A percentile compares a stretch with the other conserved stretches of the same genome.
phyloP scores from a whole-genome alignment of 495 filamentous ascomycete species.

The Friedmanniomyces simplex region DNA sequence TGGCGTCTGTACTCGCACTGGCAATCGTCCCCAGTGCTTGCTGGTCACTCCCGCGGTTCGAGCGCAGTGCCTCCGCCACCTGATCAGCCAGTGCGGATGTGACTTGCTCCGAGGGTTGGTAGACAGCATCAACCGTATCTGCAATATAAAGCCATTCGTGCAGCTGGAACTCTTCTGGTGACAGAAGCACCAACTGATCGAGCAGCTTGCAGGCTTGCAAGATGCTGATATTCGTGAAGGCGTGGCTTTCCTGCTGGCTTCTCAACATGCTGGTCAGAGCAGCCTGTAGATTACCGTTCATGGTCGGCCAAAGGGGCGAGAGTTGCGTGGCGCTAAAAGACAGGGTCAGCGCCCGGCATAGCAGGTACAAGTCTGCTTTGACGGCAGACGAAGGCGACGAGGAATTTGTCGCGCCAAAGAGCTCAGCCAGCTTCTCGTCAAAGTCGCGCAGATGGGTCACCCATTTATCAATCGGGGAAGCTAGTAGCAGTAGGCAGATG shows the following conservation, averaged over 20 bases:
- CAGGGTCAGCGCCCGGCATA: constrained; percentile 70
- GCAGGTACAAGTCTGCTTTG: constrained; percentile 79
- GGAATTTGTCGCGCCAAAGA: constrained; percentile 72
- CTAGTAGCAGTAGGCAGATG: constrained; percentile 65
- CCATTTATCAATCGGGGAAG: constrained; percentile 64
- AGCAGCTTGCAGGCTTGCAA: constrained; percentile 89
- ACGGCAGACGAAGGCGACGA: constrained; percentile 88
- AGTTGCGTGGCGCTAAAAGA: constrained; percentile 67
- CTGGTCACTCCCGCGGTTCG: constrained; percentile 27
- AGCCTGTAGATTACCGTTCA: constrained; percentile 76
- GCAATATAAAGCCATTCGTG: constrained; percentile 95
- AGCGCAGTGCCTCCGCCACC: constrained; percentile 66
- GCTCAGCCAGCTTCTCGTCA: constrained; percentile 75
- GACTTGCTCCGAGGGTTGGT: constrained; percentile 61
- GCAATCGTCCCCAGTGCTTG: neutral
- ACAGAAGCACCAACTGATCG: constrained; percentile 70
- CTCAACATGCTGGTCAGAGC: constrained; percentile 68
- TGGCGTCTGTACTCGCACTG: neutral
- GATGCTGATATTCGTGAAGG: constrained; percentile 63
- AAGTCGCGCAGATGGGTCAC: constrained; percentile 60
- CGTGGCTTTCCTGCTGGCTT: constrained; percentile 41
- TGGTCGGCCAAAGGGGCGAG: constrained; percentile 74
- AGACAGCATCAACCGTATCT: constrained; percentile 94
- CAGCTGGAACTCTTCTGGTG: constrained; percentile 91
- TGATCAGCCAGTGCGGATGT: constrained; percentile 77